These are phyloP conservation scores for Scedosporium apiospermum DNA, from an alignment of 2,329 filamentous ascomycete genomes.

Conservation along the genomic window DNA sequence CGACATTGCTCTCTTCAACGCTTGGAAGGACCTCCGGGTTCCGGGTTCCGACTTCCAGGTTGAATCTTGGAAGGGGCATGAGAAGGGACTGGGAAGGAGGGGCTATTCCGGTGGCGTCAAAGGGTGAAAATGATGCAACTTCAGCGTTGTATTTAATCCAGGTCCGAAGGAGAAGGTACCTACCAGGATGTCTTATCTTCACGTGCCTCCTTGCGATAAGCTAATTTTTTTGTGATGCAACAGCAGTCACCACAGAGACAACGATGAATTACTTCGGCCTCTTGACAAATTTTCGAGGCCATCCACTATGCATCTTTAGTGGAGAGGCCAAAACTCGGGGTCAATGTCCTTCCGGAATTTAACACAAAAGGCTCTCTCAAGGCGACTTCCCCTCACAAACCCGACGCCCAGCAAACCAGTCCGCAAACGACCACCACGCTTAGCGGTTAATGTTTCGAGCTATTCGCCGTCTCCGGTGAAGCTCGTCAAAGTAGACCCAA, in stretches of 20 bases:
- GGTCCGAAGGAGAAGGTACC: not conserved
- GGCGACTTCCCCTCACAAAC: not conserved
- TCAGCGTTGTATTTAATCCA: no score
- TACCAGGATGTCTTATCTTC: not conserved
- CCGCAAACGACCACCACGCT: not conserved
- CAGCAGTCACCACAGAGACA: no score
- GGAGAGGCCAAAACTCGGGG: not conserved
- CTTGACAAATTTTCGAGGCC: not conserved
- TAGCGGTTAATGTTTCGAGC: not conserved
- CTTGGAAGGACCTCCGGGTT: no score
- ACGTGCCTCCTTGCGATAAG: not conserved
- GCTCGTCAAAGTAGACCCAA: not conserved
- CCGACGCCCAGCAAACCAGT: not conserved
- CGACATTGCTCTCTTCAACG: no score
- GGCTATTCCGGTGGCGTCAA: no score
- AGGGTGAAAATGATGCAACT: no score
- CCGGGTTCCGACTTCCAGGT: no score
- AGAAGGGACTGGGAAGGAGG: no score
- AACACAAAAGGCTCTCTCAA: not conserved
- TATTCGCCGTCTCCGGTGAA: not conserved
- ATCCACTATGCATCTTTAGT: not conserved
- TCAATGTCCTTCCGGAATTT: slow-evolving; percentile 1
- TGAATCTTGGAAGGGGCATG: no score
- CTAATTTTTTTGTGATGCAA: not conserved
- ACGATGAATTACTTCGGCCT: not conserved